These are phyloP conservation scores for Podospora didyma DNA, from an alignment of 495 filamentous ascomycete genomes.

Conservation along the genomic window DNA sequence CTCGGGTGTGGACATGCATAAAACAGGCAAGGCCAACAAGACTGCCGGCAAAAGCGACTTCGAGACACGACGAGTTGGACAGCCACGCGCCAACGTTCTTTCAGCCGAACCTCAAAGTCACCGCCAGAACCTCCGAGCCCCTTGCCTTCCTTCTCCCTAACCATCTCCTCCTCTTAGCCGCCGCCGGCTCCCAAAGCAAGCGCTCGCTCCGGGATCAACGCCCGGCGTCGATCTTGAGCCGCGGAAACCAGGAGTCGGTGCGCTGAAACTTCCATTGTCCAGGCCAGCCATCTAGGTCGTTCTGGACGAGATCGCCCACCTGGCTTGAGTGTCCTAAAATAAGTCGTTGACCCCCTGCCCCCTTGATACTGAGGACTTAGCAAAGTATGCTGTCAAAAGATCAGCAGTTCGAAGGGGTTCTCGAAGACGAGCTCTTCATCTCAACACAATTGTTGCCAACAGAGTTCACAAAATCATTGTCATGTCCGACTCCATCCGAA, in stretches of 20 bases:
- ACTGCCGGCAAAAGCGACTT: slow-evolving; percentile 16
- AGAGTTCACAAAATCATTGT: no score
- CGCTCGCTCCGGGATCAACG: neutral
- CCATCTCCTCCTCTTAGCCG: neutral
- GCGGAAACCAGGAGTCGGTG: neutral
- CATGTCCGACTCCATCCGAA: no score
- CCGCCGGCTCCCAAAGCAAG: neutral
- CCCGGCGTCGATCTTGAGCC: neutral
- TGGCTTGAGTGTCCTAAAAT: no score
- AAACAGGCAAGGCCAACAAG: slow-evolving; percentile 3
- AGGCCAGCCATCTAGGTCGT: neutral
- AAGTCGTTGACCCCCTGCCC: no score
- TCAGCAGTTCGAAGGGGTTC: no score
- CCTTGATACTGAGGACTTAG: no score
- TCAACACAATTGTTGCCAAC: no score
- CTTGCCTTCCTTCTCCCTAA: neutral
- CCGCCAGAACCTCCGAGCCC: neutral
- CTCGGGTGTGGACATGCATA: slow-evolving; percentile 11
- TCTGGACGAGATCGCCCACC: neutral
- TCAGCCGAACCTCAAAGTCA: neutral
- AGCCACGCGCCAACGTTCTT: neutral
- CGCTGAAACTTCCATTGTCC: neutral
- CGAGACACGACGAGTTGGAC: slow-evolving; percentile 3
- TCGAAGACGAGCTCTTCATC: no score
- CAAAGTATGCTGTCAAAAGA: no score